Conservation (phyloP, 2,329 filamentous ascomycete genomes). For the Fusarium gaditjirri region DNA sequence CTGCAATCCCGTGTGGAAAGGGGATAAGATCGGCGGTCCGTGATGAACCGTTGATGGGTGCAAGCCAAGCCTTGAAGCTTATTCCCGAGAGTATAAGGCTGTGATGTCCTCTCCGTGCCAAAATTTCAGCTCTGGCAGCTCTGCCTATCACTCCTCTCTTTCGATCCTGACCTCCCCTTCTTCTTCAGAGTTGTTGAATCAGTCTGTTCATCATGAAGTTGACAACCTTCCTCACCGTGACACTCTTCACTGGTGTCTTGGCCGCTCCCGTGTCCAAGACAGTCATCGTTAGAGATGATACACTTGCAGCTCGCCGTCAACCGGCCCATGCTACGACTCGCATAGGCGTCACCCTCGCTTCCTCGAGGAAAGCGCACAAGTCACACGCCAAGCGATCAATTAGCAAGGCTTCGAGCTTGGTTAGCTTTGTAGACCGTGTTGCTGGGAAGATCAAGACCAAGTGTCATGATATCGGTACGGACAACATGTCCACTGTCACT, state of each 20-base stretch:
- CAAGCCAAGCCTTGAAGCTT: background rate
- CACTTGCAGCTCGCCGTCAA: background rate
- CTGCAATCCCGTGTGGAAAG: background rate
- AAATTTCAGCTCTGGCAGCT: background rate
- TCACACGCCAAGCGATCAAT: background rate
- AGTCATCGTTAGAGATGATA: background rate
- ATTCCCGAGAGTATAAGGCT: background rate
- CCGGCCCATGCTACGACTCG: background rate
- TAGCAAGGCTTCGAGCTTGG: background rate
- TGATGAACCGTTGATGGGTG: background rate
- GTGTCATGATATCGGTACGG: conserved; percentile 10
- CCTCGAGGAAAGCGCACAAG: fast-evolving
- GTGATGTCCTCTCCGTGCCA: background rate
- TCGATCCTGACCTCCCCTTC: fast-evolving
- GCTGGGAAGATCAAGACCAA: background rate
- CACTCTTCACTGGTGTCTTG: background rate
- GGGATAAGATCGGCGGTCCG: background rate
- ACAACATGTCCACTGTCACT: fast-evolving
- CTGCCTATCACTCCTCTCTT: background rate
- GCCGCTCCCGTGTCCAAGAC: background rate
- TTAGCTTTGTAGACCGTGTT: background rate
- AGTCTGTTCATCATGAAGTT: conserved; percentile 18
- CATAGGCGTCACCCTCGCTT: background rate
- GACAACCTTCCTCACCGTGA: background rate
- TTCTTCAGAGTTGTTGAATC: too few relatives aligned